Evolutionary conservation across 2,329 filamentous ascomycete genomes (phyloP).

Genomic region (Bisporella sp.): DNA sequence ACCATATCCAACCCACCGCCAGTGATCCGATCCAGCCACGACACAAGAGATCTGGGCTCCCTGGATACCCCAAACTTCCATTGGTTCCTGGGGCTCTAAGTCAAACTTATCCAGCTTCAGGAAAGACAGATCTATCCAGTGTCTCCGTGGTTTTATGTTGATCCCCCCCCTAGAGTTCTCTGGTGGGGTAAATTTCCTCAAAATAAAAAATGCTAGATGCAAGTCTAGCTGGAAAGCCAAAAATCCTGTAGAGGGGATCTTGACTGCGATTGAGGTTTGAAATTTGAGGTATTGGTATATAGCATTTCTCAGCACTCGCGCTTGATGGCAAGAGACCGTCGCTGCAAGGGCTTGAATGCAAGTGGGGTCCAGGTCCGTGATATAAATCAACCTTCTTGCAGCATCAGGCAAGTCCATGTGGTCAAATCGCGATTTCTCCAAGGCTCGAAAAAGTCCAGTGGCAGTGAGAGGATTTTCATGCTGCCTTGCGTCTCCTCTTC

Average conservation of each 20-base stretch:
- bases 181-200: background rate
- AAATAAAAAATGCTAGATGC: conserved; percentile 1
- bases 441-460: conserved; percentile 2
- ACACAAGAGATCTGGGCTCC: conserved; percentile 1
- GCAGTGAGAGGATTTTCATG: conserved; percentile 2
- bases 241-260: conserved; percentile 1
- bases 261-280: conserved; percentile 1
- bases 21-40: conserved; percentile 1
- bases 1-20: conserved; percentile 3
- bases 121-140: conserved; percentile 4
- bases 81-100: background rate
- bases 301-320: background rate
- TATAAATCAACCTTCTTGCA: conserved; percentile 1
- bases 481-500: background rate
- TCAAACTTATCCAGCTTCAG: background rate
- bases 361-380: background rate
- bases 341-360: conserved; percentile 2
- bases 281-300: background rate
- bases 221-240: conserved; percentile 1
- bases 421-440: background rate
- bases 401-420: background rate
- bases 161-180: background rate
- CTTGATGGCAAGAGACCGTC: background rate
- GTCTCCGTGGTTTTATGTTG: background rate
- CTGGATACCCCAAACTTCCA: conserved; percentile 3